Evolutionary conservation across 1,284 basidiomycete species (phyloP).

Genomic region (Rhodotorula sp.): DNA sequence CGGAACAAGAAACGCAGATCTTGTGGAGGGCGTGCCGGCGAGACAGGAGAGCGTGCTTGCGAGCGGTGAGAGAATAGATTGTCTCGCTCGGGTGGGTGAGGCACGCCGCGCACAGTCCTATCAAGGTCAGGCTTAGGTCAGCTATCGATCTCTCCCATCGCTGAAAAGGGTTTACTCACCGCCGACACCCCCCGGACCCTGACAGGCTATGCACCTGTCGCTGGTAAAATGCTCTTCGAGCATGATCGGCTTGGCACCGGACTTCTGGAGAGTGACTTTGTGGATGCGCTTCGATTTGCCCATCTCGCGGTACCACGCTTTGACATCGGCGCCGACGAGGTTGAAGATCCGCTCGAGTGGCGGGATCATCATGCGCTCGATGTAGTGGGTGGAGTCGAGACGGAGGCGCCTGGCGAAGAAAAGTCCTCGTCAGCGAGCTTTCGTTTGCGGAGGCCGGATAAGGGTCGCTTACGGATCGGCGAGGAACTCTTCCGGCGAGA

Average conservation of each 20-base stretch:
- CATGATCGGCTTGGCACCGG: conserved; percentile 11
- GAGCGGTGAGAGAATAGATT: conserved; percentile 61
- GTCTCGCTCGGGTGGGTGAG: conserved; percentile 58
- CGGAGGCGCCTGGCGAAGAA: conserved; percentile 56
- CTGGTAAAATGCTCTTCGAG: conserved; percentile 42
- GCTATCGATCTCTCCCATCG: not conserved
- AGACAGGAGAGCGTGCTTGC: conserved; percentile 60
- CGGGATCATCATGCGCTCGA: conserved; percentile 79
- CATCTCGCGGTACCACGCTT: conserved; percentile 86
- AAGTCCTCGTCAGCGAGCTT: not conserved
- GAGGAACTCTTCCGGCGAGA: conserved; percentile 74
- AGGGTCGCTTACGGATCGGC: conserved; percentile 59
- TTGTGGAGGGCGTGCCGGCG: conserved; percentile 28
- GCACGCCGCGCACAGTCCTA: conserved; percentile 70
- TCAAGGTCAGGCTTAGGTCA: not conserved
- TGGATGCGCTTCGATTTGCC: conserved; percentile 55
- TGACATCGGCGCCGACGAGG: conserved; percentile 84
- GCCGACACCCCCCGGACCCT: conserved; percentile 25
- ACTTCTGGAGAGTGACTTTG: not conserved
- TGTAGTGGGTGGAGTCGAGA: conserved; percentile 87
- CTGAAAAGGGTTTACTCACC: conserved; percentile 1
- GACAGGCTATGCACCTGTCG: conserved; percentile 42
- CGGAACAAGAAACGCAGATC: conserved; percentile 70
- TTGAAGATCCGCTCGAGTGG: conserved; percentile 88
- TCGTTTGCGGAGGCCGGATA: not conserved